phyloP scores from a whole-genome alignment of 495 filamentous ascomycete species.

The Penicillium salamii region DNA sequence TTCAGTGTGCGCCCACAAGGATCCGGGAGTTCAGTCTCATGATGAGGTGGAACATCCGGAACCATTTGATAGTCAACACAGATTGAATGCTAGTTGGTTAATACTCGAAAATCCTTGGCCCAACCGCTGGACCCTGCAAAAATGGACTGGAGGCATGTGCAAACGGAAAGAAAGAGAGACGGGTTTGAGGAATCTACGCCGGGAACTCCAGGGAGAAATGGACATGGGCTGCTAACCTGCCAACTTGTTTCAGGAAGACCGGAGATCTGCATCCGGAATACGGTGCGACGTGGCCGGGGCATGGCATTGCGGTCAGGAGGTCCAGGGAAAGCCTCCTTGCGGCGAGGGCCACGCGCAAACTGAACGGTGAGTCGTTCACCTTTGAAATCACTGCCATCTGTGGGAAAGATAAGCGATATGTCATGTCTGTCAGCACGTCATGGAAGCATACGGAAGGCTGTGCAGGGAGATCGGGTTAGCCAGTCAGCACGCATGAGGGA shows the following conservation, averaged over 20 bases:
- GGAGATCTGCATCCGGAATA: constrained; percentile 94
- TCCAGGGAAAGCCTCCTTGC: constrained; percentile 70
- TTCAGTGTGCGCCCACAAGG: not conserved
- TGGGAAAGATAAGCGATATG: constrained; percentile 17
- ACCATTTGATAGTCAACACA: not conserved
- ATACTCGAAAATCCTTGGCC: constrained; percentile 8
- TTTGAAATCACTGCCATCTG: constrained; percentile 98
- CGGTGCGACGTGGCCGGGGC: constrained; percentile 90
- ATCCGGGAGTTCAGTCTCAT: not conserved
- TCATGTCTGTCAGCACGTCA: constrained; percentile 7
- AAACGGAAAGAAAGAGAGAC: constrained; percentile 7
- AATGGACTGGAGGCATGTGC: constrained; percentile 12
- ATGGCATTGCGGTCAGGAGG: constrained; percentile 65
- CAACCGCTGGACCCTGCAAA: constrained; percentile 7
- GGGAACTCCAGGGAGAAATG: constrained; percentile 48
- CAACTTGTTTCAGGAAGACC: constrained; percentile 99
- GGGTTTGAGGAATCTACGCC: constrained; percentile 25
- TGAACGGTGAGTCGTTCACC: constrained; percentile 95
- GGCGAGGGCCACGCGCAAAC: constrained; percentile 92
- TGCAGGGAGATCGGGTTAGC: constrained; percentile 14
- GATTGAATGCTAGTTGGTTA: not conserved
- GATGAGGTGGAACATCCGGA: not conserved
- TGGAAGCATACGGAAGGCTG: constrained; percentile 54
- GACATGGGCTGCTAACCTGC: constrained; percentile 89
- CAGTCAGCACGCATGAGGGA: constrained; percentile 1